These are phyloP conservation scores for Lactarius evosmus DNA, from an alignment of 768 basidiomycete species.

Conservation along the genomic window DNA sequence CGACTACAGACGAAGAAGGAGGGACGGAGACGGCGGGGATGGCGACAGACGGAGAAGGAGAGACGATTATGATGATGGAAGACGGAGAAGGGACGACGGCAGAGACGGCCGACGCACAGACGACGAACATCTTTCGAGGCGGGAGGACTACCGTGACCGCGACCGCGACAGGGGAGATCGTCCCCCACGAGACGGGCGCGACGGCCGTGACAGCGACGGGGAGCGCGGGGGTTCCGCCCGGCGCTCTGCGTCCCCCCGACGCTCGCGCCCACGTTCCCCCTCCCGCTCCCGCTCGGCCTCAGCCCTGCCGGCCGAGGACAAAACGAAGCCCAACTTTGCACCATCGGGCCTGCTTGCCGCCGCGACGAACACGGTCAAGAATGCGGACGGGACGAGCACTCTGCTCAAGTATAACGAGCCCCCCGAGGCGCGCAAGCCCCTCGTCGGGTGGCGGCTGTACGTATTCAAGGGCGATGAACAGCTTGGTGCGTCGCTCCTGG, in stretches of 20 bases:
- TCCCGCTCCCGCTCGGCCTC: conserved; percentile 40
- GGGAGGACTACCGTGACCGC: conserved; percentile 43
- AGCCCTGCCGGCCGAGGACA: conserved; percentile 51
- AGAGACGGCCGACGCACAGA: conserved; percentile 33
- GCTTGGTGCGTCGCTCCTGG: conserved; percentile 57
- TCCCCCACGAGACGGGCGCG: conserved; percentile 38
- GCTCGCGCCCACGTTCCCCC: conserved; percentile 26
- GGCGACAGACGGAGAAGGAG: conserved; percentile 19
- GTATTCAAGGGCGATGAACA: conserved; percentile 96
- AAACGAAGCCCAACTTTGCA: conserved; percentile 85
- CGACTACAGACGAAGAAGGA: background rate
- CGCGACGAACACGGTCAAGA: conserved; percentile 87
- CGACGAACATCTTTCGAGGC: conserved; percentile 42
- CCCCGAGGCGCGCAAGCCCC: conserved; percentile 93
- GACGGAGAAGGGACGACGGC: conserved; percentile 30
- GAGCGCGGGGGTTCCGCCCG: conserved; percentile 37
- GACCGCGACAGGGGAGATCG: conserved; percentile 44
- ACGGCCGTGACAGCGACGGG: conserved; percentile 36
- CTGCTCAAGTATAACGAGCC: conserved; percentile 98
- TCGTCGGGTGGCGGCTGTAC: conserved; percentile 88
- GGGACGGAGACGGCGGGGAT: conserved; percentile 11
- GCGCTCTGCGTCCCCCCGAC: conserved; percentile 64
- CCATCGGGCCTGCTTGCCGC: conserved; percentile 90
- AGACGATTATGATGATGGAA: conserved; percentile 23
- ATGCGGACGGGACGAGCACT: conserved; percentile 69